Base-by-base conservation (phyloP, 179 eudicot genomes). In the Silene vulgaris region DNA sequence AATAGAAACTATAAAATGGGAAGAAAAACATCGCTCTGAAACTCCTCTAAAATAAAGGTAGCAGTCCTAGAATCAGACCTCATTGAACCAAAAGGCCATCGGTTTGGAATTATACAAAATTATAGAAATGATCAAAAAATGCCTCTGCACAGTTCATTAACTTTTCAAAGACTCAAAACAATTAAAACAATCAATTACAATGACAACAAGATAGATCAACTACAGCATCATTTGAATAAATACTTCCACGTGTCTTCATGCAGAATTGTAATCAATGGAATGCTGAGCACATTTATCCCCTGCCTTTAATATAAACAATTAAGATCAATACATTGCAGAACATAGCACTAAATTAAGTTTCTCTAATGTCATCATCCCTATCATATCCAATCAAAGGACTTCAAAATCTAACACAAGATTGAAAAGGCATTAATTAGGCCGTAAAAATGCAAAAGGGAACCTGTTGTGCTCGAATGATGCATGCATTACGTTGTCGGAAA, bases 391-490 rank as follows among this genome's bases (percentile, higher is more conserved):
- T 28, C 5, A 23, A 71, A 28, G 21, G 60, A 65, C n/a, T 5
- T 5, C 7, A 32, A 28, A 74, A 20, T 8, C 28, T 12, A 52
- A 65, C 43, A 56, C 56, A 35, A 28, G 13, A 57, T 20, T 69
- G 75, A 30, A 74, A 45, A 8, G 60, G 20, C 9, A 35, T 52
- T 52, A 60, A 35, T 52, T 52, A 60, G 30, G 64, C 35, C 50
- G 28, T 69, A 73, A 3, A 16, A 40, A 78, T 23, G 45, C 69
- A 56, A 64, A 23, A 8, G 11, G 43, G 60, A 28, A 89, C 96
- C 90, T 89, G 85, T 75, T 88, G 88, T 75, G 88, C 91, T 59
- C 83, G 88, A 79, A 82, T 71, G 63, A 75, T 66, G 54, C 74
- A 77, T 12, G 19, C 43, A 71, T 67, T 74, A 43, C 35, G 75